phyloP scores from a whole-genome alignment of 768 basidiomycete species.

The Lentinula raphanica region DNA sequence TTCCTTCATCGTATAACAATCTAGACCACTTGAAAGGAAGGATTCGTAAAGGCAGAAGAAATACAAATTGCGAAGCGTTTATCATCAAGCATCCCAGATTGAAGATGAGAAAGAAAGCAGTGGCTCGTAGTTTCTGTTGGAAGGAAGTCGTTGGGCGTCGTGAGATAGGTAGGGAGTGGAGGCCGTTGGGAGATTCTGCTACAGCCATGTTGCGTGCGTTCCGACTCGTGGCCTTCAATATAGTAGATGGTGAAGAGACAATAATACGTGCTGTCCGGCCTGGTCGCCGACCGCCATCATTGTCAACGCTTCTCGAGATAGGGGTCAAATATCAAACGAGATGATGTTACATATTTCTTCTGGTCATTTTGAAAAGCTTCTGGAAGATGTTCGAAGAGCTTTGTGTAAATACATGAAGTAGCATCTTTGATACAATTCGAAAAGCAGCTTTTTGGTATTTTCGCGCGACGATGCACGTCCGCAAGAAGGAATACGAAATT shows the following conservation, averaged over 20 bases:
- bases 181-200: slow-evolving; percentile 13
- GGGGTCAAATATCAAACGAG: too few species aligned
- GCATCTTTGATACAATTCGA: too few species aligned
- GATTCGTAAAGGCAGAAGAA: slow-evolving; percentile 61
- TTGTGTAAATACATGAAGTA: too few species aligned
- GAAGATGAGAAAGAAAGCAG: slow-evolving; percentile 56
- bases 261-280: background rate
- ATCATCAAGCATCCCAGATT: slow-evolving; percentile 61
- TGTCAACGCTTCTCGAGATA: background rate
- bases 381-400: too few species aligned
- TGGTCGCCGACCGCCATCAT: background rate
- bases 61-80: slow-evolving; percentile 66
- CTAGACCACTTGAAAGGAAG: slow-evolving; percentile 55
- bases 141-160: slow-evolving; percentile 51
- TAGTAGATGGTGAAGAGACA: background rate
- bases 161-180: slow-evolving; percentile 46
- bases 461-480: too few species aligned
- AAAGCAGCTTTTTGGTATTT: too few species aligned
- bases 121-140: slow-evolving; percentile 41
- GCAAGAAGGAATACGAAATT: too few species aligned
- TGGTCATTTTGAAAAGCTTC: too few species aligned
- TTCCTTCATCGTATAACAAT: slow-evolving; percentile 59
- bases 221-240: background rate
- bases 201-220: slow-evolving; percentile 4
- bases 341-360: too few species aligned